Evolutionary conservation across 1,284 basidiomycete genomes (phyloP).

Genomic region (Trichosporon sp.): DNA sequence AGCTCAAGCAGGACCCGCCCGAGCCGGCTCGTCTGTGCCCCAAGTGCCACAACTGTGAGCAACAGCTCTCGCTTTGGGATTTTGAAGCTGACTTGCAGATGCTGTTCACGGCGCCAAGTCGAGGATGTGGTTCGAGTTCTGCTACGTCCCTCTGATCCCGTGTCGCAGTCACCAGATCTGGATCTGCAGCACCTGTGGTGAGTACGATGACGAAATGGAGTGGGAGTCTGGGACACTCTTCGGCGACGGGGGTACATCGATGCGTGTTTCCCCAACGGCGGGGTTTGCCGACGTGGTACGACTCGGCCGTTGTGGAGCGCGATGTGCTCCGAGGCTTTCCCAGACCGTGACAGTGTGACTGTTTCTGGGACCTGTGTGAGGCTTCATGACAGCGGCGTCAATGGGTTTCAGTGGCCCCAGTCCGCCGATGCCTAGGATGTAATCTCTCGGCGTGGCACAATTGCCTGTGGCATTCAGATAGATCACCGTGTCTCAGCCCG

Average conservation of each 20-base stretch:
- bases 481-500: background rate
- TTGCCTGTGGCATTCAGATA: background rate
- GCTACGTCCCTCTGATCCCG: slow-evolving; percentile 53
- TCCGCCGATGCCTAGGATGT: background rate
- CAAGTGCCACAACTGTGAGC: slow-evolving; percentile 17
- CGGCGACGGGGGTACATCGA: no score
- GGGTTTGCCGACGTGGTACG: no score
- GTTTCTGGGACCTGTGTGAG: background rate
- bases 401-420: background rate
- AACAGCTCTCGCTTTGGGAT: no score
- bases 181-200: slow-evolving; percentile 52
- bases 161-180: slow-evolving; percentile 48
- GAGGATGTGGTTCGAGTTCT: slow-evolving; percentile 52
- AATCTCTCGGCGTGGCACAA: background rate
- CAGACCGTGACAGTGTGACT: background rate
- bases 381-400: background rate
- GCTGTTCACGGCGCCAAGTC: slow-evolving; percentile 39
- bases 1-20: slow-evolving; percentile 11
- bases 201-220: slow-evolving; percentile 25
- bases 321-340: no score
- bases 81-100: background rate
- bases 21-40: slow-evolving; percentile 12
- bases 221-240: background rate
- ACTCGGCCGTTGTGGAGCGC: background rate
- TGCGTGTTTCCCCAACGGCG: no score